Evolutionary conservation across 1,139 yeast genomes (phyloP).

Genomic region (Blastobotrys raffinosifermentans): DNA sequence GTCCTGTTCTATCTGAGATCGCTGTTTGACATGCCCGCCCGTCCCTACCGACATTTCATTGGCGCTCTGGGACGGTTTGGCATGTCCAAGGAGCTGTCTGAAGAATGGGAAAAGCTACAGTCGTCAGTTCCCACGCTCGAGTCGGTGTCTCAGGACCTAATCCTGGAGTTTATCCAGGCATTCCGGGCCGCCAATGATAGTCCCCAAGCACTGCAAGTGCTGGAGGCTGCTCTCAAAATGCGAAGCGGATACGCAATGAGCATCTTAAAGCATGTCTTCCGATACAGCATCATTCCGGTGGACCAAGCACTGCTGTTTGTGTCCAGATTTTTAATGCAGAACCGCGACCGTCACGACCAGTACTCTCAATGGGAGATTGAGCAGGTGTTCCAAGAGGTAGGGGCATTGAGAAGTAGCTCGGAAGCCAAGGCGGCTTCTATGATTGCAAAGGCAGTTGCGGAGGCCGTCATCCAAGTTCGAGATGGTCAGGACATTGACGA

Average conservation of each 20-base stretch:
- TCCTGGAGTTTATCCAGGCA: conserved; percentile 25
- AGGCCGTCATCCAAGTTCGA: conserved; percentile 19
- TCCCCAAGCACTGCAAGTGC: conserved; percentile 18
- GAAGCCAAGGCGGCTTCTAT: conserved; percentile 16
- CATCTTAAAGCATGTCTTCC: conserved; percentile 19
- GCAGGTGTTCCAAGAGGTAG: conserved; percentile 18
- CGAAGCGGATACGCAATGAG: conserved; percentile 18
- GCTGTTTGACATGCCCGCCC: conserved; percentile 15
- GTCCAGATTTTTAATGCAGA: conserved; percentile 21
- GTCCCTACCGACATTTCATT: conserved; percentile 22
- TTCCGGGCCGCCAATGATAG: conserved; percentile 18
- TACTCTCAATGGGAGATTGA: conserved; percentile 21
- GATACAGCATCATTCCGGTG: conserved; percentile 23
- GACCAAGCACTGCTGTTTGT: conserved; percentile 16
- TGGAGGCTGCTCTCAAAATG: conserved; percentile 13
- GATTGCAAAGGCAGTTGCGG: conserved; percentile 19
- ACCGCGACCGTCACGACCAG: conserved; percentile 14
- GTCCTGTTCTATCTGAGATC: conserved; percentile 25
- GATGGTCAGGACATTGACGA: conserved; percentile 19
- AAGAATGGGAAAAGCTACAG: conserved; percentile 21
- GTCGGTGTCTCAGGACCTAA: conserved; percentile 20
- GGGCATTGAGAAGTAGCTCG: conserved; percentile 11
- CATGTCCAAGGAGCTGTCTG: conserved; percentile 18
- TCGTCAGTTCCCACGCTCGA: conserved; percentile 5
- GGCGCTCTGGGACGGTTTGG: conserved; percentile 29